Conservation (phyloP, 768 basidiomycete species). For the Tricholoma matsutake region DNA sequence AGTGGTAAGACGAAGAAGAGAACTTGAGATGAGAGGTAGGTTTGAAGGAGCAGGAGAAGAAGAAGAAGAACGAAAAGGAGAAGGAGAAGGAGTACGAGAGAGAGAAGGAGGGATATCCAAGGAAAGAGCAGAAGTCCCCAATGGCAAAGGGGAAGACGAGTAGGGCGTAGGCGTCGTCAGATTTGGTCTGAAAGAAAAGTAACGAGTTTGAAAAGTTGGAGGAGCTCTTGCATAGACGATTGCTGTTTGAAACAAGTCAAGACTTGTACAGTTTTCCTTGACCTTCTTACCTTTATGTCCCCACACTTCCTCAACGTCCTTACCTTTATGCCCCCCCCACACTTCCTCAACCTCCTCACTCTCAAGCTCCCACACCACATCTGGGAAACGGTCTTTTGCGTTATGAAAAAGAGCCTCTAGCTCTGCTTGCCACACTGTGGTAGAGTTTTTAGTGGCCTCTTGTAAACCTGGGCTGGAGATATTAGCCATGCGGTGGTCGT, state of each 20-base stretch:
- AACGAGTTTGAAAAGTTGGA: conserved; percentile 85
- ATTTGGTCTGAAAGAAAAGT: conserved; percentile 74
- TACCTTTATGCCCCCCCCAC: conserved; percentile 97
- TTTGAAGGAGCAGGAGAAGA: conserved; percentile 46
- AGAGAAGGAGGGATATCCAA: conserved; percentile 43
- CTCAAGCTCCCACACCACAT: conserved; percentile 91
- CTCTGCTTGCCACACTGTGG: conserved; percentile 76
- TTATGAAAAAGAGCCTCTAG: conserved; percentile 72
- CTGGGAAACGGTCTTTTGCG: conserved; percentile 92
- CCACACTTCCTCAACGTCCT: conserved; percentile 10
- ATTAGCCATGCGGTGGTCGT: conserved; percentile 11
- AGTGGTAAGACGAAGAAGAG: conserved; percentile 60
- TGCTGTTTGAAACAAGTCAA: too few species aligned
- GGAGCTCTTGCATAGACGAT: conserved; percentile 94
- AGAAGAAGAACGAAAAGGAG: conserved; percentile 37
- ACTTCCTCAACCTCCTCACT: conserved; percentile 55
- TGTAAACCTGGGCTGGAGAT: conserved; percentile 43
- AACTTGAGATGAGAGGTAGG: conserved; percentile 34
- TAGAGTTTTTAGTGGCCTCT: conserved; percentile 68
- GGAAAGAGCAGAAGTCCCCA: conserved; percentile 58
- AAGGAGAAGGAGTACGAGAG: conserved; percentile 32
- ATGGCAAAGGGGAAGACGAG: conserved; percentile 44
- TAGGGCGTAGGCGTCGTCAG: conserved; percentile 36
- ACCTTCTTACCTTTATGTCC: neutral
- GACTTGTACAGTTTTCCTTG: too few species aligned